Conservation (phyloP, 2,329 filamentous ascomycete genomes). For the Aspergillus fijiensis region DNA sequence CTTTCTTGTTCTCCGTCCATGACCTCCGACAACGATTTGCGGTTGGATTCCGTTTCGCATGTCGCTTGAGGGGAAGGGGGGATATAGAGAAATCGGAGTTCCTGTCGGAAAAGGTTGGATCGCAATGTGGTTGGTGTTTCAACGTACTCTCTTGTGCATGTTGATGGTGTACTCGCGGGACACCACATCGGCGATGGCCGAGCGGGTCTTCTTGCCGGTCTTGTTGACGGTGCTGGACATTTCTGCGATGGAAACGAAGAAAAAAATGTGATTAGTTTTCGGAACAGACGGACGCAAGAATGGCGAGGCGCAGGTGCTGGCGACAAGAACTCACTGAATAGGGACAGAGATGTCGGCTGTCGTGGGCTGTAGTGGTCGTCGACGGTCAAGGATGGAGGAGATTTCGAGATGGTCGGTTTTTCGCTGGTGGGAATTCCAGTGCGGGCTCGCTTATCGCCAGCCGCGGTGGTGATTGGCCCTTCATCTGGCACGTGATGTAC, state of each 20-base stretch:
- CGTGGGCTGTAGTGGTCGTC: constrained; percentile 38
- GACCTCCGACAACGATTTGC: constrained; percentile 19
- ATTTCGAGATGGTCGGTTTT: constrained; percentile 28
- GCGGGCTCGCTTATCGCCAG: constrained; percentile 38
- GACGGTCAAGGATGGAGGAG: constrained; percentile 28
- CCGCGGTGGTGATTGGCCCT: constrained; percentile 30
- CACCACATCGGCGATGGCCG: constrained; percentile 98
- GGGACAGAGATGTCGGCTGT: constrained; percentile 35
- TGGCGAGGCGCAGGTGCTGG: not conserved
- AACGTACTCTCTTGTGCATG: constrained; percentile 97
- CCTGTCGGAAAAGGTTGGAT: not conserved
- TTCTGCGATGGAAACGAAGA: constrained; percentile 44
- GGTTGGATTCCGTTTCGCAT: constrained; percentile 19
- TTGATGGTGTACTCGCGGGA: constrained; percentile 99
- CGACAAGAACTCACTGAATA: constrained; percentile 35
- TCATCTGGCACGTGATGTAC: constrained; percentile 3
- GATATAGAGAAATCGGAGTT: constrained; percentile 9
- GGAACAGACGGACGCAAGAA: not conserved
- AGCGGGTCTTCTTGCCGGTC: constrained; percentile 74
- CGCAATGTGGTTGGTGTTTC: constrained; percentile 20
- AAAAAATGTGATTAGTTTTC: constrained; percentile 9
- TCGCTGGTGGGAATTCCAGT: constrained; percentile 34
- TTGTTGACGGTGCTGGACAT: constrained; percentile 62
- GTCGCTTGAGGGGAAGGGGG: constrained; percentile 11
- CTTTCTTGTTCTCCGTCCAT: constrained; percentile 36